phyloP scores from a whole-genome alignment of 2,329 filamentous ascomycete genomes.

The Amauroascus niger region DNA sequence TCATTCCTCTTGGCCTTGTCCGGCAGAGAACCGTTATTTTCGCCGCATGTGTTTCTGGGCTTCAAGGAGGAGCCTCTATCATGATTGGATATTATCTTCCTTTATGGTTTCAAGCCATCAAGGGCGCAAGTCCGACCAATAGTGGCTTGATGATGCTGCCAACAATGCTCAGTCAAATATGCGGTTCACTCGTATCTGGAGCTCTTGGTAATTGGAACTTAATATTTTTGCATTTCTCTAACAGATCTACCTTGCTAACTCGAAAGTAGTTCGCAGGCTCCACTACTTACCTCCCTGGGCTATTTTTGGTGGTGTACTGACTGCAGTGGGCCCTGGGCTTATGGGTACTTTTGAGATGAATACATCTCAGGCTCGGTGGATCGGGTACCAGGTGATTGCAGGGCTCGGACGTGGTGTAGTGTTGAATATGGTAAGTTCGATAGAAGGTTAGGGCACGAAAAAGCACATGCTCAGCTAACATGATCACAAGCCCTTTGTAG shows the following conservation, averaged over 20 bases:
- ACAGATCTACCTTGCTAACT: neutral
- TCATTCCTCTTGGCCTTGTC: constrained; percentile 6
- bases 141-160: constrained; percentile 11
- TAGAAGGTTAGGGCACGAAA: neutral
- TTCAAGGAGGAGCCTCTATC: constrained; percentile 1
- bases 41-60: neutral
- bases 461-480: neutral
- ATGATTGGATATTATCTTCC: constrained; percentile 12
- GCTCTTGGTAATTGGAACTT: neutral
- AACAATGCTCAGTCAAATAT: constrained; percentile 2
- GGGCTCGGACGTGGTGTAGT: neutral
- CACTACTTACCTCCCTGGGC: constrained; percentile 7
- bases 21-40: constrained; percentile 6
- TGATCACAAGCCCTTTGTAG: neutral
- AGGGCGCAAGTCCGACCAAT: constrained; percentile 2
- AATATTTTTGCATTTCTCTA: neutral
- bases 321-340: constrained; percentile 1
- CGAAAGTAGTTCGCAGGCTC: neutral
- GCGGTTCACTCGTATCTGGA: neutral
- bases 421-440: neutral
- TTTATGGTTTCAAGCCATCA: constrained; percentile 9
- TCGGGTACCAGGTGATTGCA: neutral
- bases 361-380: neutral
- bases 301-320: constrained; percentile 1
- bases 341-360: neutral